Evolutionary conservation across 2,329 filamentous ascomycete species (phyloP), one percentile per base, ranked within the genome.

Genomic region (Herpomyces periplanetae): DNA sequence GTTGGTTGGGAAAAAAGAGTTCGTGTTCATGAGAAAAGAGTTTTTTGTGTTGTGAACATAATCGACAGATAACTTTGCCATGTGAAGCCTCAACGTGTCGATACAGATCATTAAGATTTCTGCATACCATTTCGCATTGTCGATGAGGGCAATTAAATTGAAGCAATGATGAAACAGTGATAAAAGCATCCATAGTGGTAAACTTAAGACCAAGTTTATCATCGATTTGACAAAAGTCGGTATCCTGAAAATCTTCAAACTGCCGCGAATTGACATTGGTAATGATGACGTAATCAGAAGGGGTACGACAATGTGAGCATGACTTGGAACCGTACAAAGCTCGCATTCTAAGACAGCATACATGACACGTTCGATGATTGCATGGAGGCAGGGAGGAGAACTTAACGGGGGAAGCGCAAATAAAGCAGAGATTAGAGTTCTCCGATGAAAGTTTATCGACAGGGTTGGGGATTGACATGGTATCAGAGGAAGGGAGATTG

Each of bases 1-100:
- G 45, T 28, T 75, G 68, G 26, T 59, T 52, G 25, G 57, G 51
- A 1, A 65, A 62, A 36, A 88, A 91, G 1, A 96, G 49, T 26
- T 84, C 68, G 34, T 96, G 80, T 39, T 96, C 80, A 39, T 96
- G 80, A 1, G 80, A 88, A 30, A 96, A 96, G 13, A 88, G 71
- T 34, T 87, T 88, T 41, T 96, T 96, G 44, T 88, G 73, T 24
- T 71, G 49, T 4, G 73, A 15, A 8, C 5, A 10, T 15, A 44
- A 43, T 26, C 40, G 51, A 47, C 55, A 84, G 61, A 84, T 73
- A 34, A 65, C 60, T 41, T 75, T 85, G 26, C 60, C 49, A 42
- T 96, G 80, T 22, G 51, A 52, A 20, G 46, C 54, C 33, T 62
- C 64, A 22, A 88, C 75, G 44, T 96, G 64, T 16, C 58, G 48